Evolutionary conservation across 2,329 filamentous ascomycete species (phyloP).

Genomic region (Periconia sp.): DNA sequence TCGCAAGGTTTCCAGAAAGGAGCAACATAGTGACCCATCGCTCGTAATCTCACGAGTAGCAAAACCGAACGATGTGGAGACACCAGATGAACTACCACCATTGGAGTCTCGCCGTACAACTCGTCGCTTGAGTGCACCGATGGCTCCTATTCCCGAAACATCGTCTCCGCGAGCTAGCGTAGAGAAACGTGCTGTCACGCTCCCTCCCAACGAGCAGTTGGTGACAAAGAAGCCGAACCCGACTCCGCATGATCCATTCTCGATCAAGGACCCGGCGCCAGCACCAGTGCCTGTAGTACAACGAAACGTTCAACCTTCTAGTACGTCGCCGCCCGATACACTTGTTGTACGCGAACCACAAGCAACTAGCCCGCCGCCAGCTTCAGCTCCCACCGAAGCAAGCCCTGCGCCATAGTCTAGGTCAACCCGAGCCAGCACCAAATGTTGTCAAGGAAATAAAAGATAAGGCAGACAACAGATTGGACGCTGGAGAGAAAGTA

Average conservation of each 20-base stretch:
- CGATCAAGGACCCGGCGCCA: neutral
- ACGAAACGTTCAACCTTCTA: neutral
- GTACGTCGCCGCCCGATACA: neutral
- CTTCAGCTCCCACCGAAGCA: too few species aligned
- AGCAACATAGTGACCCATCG: too few species aligned
- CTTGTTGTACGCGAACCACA: neutral
- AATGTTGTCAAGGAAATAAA: too few species aligned
- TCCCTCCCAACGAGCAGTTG: too few species aligned
- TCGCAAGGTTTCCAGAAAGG: too few species aligned
- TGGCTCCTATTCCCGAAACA: conserved; percentile 6
- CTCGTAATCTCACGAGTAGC: neutral
- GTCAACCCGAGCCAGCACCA: too few species aligned
- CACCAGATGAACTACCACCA: neutral
- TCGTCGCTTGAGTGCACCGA: conserved; percentile 3
- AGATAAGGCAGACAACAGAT: too few species aligned
- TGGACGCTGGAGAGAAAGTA: too few species aligned
- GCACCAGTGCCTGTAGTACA: neutral
- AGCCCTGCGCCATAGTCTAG: too few species aligned
- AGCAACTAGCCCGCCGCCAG: neutral
- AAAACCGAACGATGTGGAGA: neutral
- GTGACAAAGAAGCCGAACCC: too few species aligned
- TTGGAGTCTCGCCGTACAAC: neutral
- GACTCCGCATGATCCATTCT: neutral
- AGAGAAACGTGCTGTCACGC: too few species aligned
- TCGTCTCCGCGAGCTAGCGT: conserved; percentile 2